phyloP scores from a whole-genome alignment of 202 grass and related monocot species.

The Miscanthus sacchariflorus region DNA sequence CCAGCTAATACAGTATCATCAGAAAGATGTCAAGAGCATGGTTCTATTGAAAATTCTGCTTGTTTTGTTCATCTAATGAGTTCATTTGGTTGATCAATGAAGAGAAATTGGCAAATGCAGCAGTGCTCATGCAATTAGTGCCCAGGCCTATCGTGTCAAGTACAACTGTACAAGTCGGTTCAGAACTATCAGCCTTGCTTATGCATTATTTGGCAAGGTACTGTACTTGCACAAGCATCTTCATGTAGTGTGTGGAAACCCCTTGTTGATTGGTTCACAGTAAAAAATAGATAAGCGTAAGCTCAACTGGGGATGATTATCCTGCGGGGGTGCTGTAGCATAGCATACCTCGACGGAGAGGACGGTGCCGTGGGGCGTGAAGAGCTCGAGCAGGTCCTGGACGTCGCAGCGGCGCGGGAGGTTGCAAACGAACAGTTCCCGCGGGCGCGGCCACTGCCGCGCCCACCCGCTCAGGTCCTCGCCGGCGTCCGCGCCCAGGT shows the following conservation, averaged over 20 bases:
- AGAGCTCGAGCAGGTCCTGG: conserved; percentile 64
- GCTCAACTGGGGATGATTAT: not conserved
- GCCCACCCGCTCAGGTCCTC: conserved; percentile 31
- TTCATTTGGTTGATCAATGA: not conserved
- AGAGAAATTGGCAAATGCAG: not conserved
- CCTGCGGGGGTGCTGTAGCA: not conserved
- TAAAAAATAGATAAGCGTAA: not conserved
- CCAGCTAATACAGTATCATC: not conserved
- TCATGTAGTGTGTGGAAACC: not conserved
- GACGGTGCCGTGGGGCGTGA: conserved; percentile 66
- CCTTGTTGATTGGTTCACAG: not conserved
- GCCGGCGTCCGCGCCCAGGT: conserved; percentile 14
- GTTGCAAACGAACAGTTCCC: conserved; percentile 80
- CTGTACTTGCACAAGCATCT: not conserved
- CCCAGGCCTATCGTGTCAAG: not conserved
- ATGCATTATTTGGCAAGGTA: not conserved
- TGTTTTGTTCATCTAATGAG: not conserved
- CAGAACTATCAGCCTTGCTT: not conserved
- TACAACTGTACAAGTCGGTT: not conserved
- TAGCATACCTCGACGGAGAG: conserved; percentile 64
- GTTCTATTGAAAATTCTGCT: not conserved
- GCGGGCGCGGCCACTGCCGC: conserved; percentile 49
- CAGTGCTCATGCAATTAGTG: no score
- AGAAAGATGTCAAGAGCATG: not conserved
- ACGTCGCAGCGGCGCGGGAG: conserved; percentile 64